Conservation (phyloP, 2,329 filamentous ascomycete species). For the Amesomyces nigricolor region DNA sequence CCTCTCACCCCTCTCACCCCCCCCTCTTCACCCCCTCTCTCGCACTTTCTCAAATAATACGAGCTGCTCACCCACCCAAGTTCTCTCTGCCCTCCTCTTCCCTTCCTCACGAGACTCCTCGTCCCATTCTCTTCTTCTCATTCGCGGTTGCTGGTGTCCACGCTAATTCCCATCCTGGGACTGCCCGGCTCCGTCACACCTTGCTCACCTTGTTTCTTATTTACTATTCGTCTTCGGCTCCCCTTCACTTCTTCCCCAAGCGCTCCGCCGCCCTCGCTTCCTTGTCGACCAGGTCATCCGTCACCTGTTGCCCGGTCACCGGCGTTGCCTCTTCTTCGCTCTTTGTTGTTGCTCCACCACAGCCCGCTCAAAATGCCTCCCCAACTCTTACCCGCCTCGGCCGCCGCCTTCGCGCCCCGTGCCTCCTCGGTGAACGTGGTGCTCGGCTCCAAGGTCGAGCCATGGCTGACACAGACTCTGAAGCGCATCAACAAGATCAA, state of each 20-base stretch:
- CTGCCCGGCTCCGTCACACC: slow-evolving; percentile 42
- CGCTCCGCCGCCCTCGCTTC: slow-evolving; percentile 34
- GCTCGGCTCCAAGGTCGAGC: slow-evolving; percentile 83
- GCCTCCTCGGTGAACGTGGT: slow-evolving; percentile 90
- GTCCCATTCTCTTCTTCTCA: slow-evolving; percentile 53
- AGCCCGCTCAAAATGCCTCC: slow-evolving; percentile 63
- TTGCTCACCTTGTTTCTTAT: slow-evolving; percentile 38
- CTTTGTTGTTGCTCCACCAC: slow-evolving; percentile 28
- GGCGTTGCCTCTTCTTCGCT: slow-evolving; percentile 9
- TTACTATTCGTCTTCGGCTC: slow-evolving; percentile 34
- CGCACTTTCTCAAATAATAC: slow-evolving; percentile 38
- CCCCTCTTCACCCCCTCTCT: slow-evolving; percentile 35
- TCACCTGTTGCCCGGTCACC: neutral
- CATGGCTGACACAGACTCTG: slow-evolving; percentile 92
- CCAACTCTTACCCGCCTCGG: slow-evolving; percentile 88
- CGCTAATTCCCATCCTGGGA: slow-evolving; percentile 54
- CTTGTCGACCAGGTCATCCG: slow-evolving; percentile 17
- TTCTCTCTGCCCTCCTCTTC: slow-evolving; percentile 30
- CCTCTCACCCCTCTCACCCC: neutral
- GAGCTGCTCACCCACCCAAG: slow-evolving; percentile 39
- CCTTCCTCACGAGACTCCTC: slow-evolving; percentile 50
- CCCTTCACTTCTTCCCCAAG: slow-evolving; percentile 32
- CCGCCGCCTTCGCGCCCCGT: slow-evolving; percentile 90
- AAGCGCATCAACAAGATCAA: slow-evolving; percentile 97
- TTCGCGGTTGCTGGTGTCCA: slow-evolving; percentile 56